Conservation (phyloP, 257 asterid species). For the Marsdenia floribunda region DNA sequence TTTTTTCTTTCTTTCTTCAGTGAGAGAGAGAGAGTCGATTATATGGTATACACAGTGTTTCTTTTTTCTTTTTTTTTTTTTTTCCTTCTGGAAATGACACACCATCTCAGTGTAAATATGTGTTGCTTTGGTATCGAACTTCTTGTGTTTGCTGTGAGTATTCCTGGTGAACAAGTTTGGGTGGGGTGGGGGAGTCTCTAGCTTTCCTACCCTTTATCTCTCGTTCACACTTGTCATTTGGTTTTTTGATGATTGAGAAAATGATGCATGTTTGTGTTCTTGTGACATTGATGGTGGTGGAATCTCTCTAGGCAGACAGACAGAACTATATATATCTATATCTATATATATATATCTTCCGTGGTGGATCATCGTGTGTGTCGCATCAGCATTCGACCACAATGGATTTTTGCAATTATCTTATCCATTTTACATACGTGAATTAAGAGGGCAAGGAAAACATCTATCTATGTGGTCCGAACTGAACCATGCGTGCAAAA, state of each 20-base stretch:
- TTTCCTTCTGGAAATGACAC: neutral
- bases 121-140: slow-evolving; percentile 4
- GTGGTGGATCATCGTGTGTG: too few species aligned
- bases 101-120: slow-evolving; percentile 44
- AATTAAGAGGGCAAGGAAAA: too few species aligned
- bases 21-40: neutral
- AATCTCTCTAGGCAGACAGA: too few species aligned
- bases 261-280: neutral
- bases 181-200: neutral
- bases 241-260: neutral
- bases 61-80: slow-evolving; percentile 1
- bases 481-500: too few species aligned
- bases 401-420: too few species aligned
- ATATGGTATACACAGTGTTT: slow-evolving; percentile 27
- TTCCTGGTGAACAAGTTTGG: neutral
- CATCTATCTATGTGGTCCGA: too few species aligned
- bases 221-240: slow-evolving; percentile 10
- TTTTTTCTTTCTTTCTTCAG: slow-evolving; percentile 16
- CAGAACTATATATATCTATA: too few species aligned
- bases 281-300: neutral
- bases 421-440: too few species aligned
- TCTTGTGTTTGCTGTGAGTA: slow-evolving; percentile 10
- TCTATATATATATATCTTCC: too few species aligned
- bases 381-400: too few species aligned
- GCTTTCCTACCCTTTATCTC: neutral